Evolutionary conservation across 2,329 filamentous ascomycete genomes (phyloP).

Genomic region (Penicillium brevicompactum): DNA sequence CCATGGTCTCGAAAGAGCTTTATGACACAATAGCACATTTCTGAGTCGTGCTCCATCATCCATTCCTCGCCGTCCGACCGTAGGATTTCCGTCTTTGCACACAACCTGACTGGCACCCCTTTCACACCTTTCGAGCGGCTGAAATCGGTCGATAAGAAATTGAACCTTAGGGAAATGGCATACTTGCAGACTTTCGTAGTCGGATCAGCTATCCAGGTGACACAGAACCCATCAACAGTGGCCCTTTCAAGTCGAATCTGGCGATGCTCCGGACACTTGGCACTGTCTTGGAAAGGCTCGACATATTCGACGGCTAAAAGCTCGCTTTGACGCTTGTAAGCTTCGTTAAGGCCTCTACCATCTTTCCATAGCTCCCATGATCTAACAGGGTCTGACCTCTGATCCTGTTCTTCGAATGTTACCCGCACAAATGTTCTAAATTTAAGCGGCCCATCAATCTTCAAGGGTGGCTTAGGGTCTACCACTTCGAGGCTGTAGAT

Average conservation of each 20-base stretch:
- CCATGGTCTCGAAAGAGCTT: constrained; percentile 94
- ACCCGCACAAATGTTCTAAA: constrained; percentile 88
- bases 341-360: constrained; percentile 81
- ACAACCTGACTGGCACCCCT: constrained; percentile 86
- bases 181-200: constrained; percentile 67
- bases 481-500: constrained; percentile 76
- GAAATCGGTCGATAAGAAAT: constrained; percentile 94
- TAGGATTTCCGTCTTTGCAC: constrained; percentile 77
- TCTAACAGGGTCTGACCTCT: constrained; percentile 54
- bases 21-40: constrained; percentile 92
- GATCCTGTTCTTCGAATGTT: constrained; percentile 91
- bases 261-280: constrained; percentile 55
- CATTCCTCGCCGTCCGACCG: constrained; percentile 52
- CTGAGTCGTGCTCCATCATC: constrained; percentile 44
- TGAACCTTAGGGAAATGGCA: constrained; percentile 87
- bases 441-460: constrained; percentile 61
- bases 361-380: constrained; percentile 37
- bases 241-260: constrained; percentile 69
- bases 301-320: constrained; percentile 92
- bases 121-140: constrained; percentile 98
- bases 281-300: constrained; percentile 57
- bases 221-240: constrained; percentile 88
- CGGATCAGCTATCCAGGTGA: constrained; percentile 75
- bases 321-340: constrained; percentile 83
- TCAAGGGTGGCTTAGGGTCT: constrained; percentile 68